Base-by-base conservation (phyloP, 306 rosid genomes). In the Lotus japonicus region DNA sequence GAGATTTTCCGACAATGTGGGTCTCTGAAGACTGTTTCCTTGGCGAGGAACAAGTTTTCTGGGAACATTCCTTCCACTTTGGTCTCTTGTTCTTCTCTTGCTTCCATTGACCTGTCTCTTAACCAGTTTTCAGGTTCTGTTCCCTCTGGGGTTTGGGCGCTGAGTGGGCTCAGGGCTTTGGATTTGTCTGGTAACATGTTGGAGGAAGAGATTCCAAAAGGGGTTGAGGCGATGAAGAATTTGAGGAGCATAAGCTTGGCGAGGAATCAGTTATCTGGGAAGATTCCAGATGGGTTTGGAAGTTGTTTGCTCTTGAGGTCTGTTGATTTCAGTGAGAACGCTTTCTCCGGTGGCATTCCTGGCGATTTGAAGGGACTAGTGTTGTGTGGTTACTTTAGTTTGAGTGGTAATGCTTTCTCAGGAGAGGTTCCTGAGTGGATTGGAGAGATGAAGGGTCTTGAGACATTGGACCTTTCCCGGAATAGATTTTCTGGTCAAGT, bases 1-100 rank as follows among this genome's bases (percentile, higher is more conserved):
- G 90, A 88, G 38, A 79, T 95, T 58, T 95, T 95, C 70, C 62
- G 80, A 64, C 99, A 95, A 90, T 90, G 99, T 83, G 96, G 97
- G 87, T 88, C 97, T 31, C 86, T 95, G 11, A 81, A 96, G 71
- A 78, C 66, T 31, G 62, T 95, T 26, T 88, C 95, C 43, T 65
- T 95, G 63, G 89, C 92, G 1, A 72, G 45, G 48, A 95, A 95
- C 84, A 81, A 77, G 80, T 70, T 95, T 53, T 82, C 92, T 4
- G 96, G 96, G 50, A 76, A 68, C 43, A 66, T 95, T 57, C 95
- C 99, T 2, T 79, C 80, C 13, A 81, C 88, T 75, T 70, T 95
- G 80, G 74, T 88, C 66, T 84, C 88, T 0, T 95, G 99, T 67
- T 71, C 89, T 2, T 74, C 84, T 81, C 79, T 95, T 60, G 91